Percentiles rank a stretch among this genome's conserved stretches.
Conservation (phyloP, 305 asterid species). For the Fraxinus baroniana region DNA sequence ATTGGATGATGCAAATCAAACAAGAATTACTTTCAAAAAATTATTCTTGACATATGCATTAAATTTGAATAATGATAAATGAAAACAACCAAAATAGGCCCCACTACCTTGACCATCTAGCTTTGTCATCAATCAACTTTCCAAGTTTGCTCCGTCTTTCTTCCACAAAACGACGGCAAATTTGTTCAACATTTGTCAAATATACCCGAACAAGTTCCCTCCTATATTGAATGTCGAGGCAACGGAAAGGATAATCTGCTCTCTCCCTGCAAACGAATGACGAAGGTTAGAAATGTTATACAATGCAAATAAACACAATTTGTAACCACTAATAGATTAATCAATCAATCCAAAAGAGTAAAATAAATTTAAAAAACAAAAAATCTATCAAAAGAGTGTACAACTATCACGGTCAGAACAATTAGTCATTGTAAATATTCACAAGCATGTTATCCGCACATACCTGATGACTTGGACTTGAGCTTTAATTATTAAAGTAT, state of each 20-base stretch:
- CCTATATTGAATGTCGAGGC: conserved; percentile 86
- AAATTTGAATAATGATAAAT: not conserved
- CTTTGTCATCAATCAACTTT: conserved; percentile 85
- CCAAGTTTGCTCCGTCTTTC: conserved; percentile 77
- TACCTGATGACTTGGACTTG: conserved; percentile 98
- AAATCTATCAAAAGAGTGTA: not conserved
- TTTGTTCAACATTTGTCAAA: conserved; percentile 92
- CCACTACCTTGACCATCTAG: conserved; percentile 87
- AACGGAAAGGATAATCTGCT: conserved; percentile 89
- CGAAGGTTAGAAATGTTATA: not conserved
- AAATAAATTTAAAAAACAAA: not conserved
- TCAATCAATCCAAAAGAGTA: not conserved
- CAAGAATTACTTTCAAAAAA: not conserved
- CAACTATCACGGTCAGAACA: not conserved
- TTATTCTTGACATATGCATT: not conserved
- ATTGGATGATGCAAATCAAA: not conserved
- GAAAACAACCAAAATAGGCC: conserved; percentile 8
- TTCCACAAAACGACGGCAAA: conserved; percentile 90
- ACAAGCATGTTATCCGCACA: not conserved
- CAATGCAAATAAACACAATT: not conserved
- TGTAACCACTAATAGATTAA: not conserved
- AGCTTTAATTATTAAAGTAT: conserved; percentile 81
- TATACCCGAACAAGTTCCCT: conserved; percentile 96
- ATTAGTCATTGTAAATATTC: not conserved
- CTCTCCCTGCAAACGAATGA: conserved; percentile 69